phyloP scores from a whole-genome alignment of 2,329 filamentous ascomycete species.

The Exserohilum turcica region DNA sequence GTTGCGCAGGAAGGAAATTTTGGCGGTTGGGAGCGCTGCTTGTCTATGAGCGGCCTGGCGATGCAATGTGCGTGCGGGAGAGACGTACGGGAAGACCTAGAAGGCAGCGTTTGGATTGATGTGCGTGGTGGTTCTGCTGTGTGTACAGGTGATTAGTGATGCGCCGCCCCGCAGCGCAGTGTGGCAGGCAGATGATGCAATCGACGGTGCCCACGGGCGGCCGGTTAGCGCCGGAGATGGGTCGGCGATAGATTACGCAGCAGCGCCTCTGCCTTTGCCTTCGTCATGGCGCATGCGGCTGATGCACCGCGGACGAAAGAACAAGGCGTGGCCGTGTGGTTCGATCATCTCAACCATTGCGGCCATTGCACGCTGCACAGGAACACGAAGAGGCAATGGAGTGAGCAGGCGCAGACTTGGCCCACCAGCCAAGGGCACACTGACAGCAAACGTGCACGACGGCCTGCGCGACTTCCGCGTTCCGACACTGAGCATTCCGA shows the following conservation, averaged over 20 bases:
- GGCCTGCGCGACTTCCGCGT: constrained; percentile 25
- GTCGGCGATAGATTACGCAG: constrained; percentile 18
- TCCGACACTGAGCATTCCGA: constrained; percentile 24
- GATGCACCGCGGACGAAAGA: constrained; percentile 8
- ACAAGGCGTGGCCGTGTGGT: neutral
- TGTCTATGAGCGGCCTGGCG: neutral
- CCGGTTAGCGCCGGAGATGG: constrained; percentile 13
- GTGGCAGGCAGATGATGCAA: constrained; percentile 40
- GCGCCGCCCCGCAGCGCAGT: constrained; percentile 36
- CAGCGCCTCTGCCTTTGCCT: too few relatives aligned
- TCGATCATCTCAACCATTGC: neutral
- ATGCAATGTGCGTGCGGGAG: neutral
- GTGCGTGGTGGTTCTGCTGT: neutral
- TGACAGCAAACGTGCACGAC: neutral
- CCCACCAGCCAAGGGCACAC: neutral
- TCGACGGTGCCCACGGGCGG: constrained; percentile 14
- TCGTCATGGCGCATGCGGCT: constrained; percentile 11
- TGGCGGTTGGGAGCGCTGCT: constrained; percentile 44
- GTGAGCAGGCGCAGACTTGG: neutral
- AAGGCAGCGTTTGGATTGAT: neutral
- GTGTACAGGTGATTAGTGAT: constrained; percentile 31
- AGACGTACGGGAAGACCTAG: neutral
- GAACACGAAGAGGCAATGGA: neutral
- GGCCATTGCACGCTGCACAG: neutral
- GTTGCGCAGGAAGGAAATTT: constrained; percentile 70